Evolutionary conservation across 495 filamentous ascomycete genomes (phyloP).

Genomic region (Friedmanniomyces endolithicus): DNA sequence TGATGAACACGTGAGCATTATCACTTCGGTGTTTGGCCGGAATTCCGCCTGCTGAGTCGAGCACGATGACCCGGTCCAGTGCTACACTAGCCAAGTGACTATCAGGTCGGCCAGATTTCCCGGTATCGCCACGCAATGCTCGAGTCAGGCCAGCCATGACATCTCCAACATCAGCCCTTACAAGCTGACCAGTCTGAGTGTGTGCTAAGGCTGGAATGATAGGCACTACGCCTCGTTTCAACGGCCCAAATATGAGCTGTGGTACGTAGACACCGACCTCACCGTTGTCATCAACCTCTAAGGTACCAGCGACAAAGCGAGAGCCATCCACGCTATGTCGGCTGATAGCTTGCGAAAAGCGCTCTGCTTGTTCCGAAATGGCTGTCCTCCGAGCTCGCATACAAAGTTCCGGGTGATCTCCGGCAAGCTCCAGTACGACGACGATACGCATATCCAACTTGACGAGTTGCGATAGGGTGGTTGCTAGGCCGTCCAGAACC

Average conservation of each 20-base stretch:
- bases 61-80: conserved; percentile 74
- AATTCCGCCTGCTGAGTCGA: conserved; percentile 82
- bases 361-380: conserved; percentile 53
- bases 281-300: conserved; percentile 34
- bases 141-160: conserved; percentile 35
- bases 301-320: conserved; percentile 52
- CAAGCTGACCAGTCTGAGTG: conserved; percentile 43
- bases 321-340: conserved; percentile 51
- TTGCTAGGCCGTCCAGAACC: conserved; percentile 61
- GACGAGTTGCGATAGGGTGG: conserved; percentile 69
- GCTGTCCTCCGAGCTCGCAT: conserved; percentile 23
- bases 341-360: conserved; percentile 63
- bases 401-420: conserved; percentile 29
- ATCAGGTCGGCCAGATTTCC: not conserved
- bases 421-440: conserved; percentile 57
- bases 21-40: conserved; percentile 55
- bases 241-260: conserved; percentile 51
- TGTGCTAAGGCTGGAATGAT: conserved; percentile 62
- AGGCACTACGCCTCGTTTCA: conserved; percentile 66
- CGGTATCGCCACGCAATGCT: not conserved
- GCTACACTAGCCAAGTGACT: conserved; percentile 20
- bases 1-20: conserved; percentile 78
- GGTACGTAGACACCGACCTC: conserved; percentile 36
- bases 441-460: conserved; percentile 69
- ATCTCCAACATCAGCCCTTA: conserved; percentile 46